A percentile compares a stretch with the other conserved stretches of the same genome.
phyloP scores from a whole-genome alignment of 1,284 basidiomycete genomes.

The Xerocomus nothofagi region DNA sequence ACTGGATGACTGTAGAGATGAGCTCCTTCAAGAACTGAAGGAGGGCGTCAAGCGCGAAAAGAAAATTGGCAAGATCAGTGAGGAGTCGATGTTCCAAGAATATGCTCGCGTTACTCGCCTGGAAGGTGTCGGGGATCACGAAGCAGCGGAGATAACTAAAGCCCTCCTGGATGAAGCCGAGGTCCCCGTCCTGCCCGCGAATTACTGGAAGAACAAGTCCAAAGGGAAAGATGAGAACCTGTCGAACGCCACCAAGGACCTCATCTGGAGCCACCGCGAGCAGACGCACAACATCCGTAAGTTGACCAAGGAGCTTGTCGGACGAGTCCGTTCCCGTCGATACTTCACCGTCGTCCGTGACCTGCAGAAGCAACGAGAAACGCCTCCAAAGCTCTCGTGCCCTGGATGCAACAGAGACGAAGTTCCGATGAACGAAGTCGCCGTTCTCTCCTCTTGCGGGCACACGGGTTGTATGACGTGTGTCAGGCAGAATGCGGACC shows the following conservation, averaged over 20 bases:
- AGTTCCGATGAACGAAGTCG: conserved; percentile 68
- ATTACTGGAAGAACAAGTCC: conserved; percentile 43
- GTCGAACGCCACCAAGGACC: conserved; percentile 56
- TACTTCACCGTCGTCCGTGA: conserved; percentile 91
- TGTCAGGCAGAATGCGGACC: conserved; percentile 68
- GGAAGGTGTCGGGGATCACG: conserved; percentile 73
- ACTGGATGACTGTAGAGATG: conserved; percentile 74
- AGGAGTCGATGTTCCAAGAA: conserved; percentile 79
- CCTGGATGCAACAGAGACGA: conserved; percentile 56
- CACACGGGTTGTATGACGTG: conserved; percentile 81
- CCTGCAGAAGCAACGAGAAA: conserved; percentile 71
- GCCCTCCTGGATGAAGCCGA: conserved; percentile 63
- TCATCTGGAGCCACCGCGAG: conserved; percentile 82
- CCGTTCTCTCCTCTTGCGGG: conserved; percentile 87
- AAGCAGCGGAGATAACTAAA: conserved; percentile 63
- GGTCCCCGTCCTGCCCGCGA: conserved; percentile 45
- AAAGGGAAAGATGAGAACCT: conserved; percentile 58
- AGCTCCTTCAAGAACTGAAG: conserved; percentile 68
- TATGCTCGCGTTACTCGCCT: conserved; percentile 66
- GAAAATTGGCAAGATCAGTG: conserved; percentile 57
- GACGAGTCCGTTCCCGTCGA: conserved; percentile 82
- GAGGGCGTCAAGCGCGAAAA: conserved; percentile 68
- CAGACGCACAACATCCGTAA: conserved; percentile 83
- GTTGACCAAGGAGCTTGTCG: conserved; percentile 84
- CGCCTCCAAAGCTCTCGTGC: conserved; percentile 58